These are phyloP conservation scores for Phaeolepiota aurea DNA, from an alignment of 768 basidiomycete species.

Conservation along the genomic window DNA sequence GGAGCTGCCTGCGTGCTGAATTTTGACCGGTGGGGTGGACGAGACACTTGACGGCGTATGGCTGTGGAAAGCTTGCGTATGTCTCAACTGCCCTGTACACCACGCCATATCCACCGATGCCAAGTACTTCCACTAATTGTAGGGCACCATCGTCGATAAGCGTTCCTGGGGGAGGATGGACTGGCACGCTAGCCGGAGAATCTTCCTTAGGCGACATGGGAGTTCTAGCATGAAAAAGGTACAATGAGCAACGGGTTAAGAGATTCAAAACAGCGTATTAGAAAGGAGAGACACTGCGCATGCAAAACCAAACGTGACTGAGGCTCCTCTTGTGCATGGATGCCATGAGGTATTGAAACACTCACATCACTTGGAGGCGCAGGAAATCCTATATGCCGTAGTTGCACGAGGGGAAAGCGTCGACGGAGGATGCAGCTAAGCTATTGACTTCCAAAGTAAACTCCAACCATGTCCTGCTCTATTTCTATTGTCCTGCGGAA, in stretches of 20 bases:
- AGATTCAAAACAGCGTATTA: background rate
- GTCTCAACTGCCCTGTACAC: slow-evolving; percentile 83
- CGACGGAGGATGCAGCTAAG: background rate
- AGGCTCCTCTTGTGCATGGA: background rate
- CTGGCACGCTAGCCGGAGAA: background rate
- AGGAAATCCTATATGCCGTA: background rate
- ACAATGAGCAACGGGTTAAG: too few species aligned
- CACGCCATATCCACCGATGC: slow-evolving; percentile 91
- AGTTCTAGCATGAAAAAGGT: background rate
- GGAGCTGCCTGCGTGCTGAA: slow-evolving; percentile 57
- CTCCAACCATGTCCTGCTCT: background rate
- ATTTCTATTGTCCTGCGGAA: background rate
- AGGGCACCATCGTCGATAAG: slow-evolving; percentile 25
- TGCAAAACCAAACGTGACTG: background rate
- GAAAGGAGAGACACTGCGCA: background rate
- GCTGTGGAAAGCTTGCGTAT: slow-evolving; percentile 36
- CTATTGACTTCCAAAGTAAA: background rate
- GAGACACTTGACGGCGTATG: slow-evolving; percentile 91
- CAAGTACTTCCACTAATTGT: slow-evolving; percentile 80
- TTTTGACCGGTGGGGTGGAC: slow-evolving; percentile 36
- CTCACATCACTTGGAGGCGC: background rate
- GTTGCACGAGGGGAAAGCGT: background rate
- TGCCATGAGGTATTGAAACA: background rate
- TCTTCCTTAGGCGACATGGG: background rate
- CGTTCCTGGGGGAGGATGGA: background rate